Evolutionary conservation across 148 eudicot genomes (phyloP), one percentile per base, ranked within the genome.

Genomic region (Silene uniflora): DNA sequence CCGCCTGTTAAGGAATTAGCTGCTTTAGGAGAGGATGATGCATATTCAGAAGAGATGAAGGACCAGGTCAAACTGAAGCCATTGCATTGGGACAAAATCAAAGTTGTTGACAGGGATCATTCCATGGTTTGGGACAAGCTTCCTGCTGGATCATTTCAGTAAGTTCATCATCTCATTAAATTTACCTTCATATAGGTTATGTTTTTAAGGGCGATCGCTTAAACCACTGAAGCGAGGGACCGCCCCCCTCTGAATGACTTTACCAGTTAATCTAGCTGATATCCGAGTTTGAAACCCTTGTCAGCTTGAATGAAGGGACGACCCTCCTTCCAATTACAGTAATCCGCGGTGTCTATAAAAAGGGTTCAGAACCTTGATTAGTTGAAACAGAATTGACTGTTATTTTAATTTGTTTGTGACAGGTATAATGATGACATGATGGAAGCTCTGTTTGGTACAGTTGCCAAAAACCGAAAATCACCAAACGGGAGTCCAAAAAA

Each of bases 1-100:
- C n/a, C n/a, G n/a, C n/a, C n/a, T n/a, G n/a, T n/a, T n/a, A n/a
- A n/a, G n/a, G n/a, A n/a, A n/a, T n/a, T n/a, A n/a, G n/a, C n/a
- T n/a, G n/a, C n/a, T n/a, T n/a, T n/a, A n/a, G n/a, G n/a, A n/a
- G n/a, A n/a, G n/a, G n/a, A n/a, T n/a, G n/a, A n/a, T n/a, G n/a
- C n/a, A n/a, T n/a, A n/a, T n/a, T n/a, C n/a, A n/a, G n/a, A n/a
- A n/a, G n/a, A n/a, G n/a, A n/a, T n/a, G n/a, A n/a, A n/a, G n/a
- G 95, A 81, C 54, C 87, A 89, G 75, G 93, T 94, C 73, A 89
- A 91, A 74, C 62, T 91, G 73, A 94, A 92, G 88, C 93, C 97
- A 18, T 76, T 92, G 75, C 97, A 94, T 62, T 94, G 97, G 98
- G 98, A 90, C 54, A 94, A 90, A 82, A 91, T 94, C 78, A 91